Base-by-base conservation (phyloP, 345 rosid genomes). In the Litchi chinensis region DNA sequence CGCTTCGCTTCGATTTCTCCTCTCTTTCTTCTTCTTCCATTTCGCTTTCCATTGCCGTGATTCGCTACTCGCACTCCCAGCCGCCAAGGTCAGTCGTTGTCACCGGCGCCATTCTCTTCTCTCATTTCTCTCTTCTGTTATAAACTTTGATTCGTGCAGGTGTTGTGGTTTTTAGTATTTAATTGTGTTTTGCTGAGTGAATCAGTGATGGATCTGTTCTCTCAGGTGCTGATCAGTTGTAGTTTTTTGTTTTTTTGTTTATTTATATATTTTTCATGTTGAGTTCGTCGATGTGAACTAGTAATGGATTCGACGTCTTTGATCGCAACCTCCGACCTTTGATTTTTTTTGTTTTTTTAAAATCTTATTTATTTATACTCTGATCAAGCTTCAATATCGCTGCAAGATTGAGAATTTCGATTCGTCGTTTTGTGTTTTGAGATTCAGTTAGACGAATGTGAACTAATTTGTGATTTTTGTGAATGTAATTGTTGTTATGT, bases 151-250 rank as follows among this genome's bases (percentile, higher is more conserved):
- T 60, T 32, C 37, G 44, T 73, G 56, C 21, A 66, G n/a, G 5
- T 68, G 5, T 69, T 46, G 15, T 24, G 39, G 50, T 22, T 69
- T 59, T 41, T 28, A 4, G 6, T 37, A 21, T 71, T 24, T 22
- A 13, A 63, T 79, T 56, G 37, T 77, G 83, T 56, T 52, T 19
- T 12, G 21, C 13, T 59, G 10, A 13, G 75, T 50, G 40, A 4
- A 48, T 54, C 15, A 15, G 74, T 32, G 50, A 21, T 66, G 77
- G 86, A 83, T 83, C 86, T 83, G 77, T 52, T 65, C 9, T 60
- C 24, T 6, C 52, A 46, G 12, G 52, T 46, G 52, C 52, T 46
- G 1, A 46, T 46, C 8, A 46, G 10, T 46, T 46, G 52, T 32
- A 6, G n/a, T 60, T 57, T 21, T 6, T 10, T 60, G 0, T 50